These are phyloP conservation scores for Agastache rugosa DNA, from an alignment of 257 asterid species.

Conservation along the genomic window DNA sequence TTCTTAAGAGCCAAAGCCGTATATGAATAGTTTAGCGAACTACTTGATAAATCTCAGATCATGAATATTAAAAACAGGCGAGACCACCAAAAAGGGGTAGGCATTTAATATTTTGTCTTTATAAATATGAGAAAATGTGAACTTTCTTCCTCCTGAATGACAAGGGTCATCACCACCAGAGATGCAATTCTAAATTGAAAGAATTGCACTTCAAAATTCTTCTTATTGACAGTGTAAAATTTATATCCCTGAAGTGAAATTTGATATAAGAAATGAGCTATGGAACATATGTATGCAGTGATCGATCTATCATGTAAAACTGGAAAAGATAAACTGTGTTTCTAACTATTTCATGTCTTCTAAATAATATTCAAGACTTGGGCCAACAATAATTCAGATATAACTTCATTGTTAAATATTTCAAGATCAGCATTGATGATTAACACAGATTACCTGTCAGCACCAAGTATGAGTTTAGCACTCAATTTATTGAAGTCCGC, in stretches of 20 bases:
- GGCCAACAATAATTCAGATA: background rate
- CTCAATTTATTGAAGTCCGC: slow-evolving; percentile 89
- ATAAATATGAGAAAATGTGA: background rate
- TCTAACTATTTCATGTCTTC: slow-evolving; percentile 1
- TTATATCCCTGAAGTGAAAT: background rate
- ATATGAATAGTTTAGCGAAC: background rate
- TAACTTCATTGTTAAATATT: background rate
- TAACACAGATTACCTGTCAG: slow-evolving; percentile 64
- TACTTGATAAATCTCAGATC: background rate
- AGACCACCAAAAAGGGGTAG: background rate
- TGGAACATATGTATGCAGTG: background rate
- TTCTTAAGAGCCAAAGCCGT: slow-evolving; percentile 6
- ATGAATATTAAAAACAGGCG: background rate
- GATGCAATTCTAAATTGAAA: slow-evolving; percentile 5
- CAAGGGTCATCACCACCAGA: slow-evolving; percentile 1
- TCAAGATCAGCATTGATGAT: background rate
- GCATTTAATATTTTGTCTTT: background rate
- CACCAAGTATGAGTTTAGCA: slow-evolving; percentile 93
- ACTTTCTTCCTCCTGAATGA: slow-evolving; percentile 4
- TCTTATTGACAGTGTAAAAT: background rate
- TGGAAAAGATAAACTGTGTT: background rate
- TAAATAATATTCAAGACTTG: slow-evolving; percentile 15
- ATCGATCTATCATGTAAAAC: background rate
- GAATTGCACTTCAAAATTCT: background rate
- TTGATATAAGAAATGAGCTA: background rate